phyloP scores from a whole-genome alignment of 2,329 filamentous ascomycete genomes.

The Diplocarpon rosae region DNA sequence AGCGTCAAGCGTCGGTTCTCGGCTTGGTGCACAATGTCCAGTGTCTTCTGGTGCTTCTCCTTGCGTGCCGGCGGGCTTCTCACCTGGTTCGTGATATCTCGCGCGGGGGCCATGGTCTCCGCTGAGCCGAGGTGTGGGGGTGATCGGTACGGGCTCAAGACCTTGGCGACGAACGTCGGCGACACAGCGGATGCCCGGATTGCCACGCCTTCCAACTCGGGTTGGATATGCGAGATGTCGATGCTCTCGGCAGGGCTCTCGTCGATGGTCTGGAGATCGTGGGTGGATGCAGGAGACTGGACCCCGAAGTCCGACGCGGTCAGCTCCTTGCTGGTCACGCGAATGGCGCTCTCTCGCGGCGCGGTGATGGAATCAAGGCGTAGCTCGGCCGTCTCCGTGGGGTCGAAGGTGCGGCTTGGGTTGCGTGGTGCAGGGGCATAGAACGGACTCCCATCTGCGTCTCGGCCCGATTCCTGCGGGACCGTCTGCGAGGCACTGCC shows the following conservation, averaged over 20 bases:
- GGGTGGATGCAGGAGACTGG: constrained; percentile 9
- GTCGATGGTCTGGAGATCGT: constrained; percentile 14
- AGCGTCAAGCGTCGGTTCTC: constrained; percentile 44
- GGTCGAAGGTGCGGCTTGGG: constrained; percentile 24
- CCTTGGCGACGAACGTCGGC: constrained; percentile 23
- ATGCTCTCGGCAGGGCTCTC: constrained; percentile 31
- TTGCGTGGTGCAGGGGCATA: constrained; percentile 27
- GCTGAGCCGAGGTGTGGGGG: constrained; percentile 22
- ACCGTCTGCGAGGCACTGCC: constrained; percentile 11
- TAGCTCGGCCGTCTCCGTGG: constrained; percentile 15
- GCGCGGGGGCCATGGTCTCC: constrained; percentile 12
- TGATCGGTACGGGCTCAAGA: constrained; percentile 19
- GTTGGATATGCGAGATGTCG: constrained; percentile 46
- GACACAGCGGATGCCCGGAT: constrained; percentile 42
- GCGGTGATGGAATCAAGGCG: constrained; percentile 23
- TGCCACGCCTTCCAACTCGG: constrained; percentile 47
- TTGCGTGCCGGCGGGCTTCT: constrained; percentile 4
- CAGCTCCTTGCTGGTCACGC: constrained; percentile 24
- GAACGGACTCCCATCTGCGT: constrained; percentile 26
- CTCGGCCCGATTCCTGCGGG: constrained; percentile 27
- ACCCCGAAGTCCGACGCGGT: constrained; percentile 25
- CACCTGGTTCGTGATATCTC: constrained; percentile 8
- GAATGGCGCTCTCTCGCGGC: constrained; percentile 20
- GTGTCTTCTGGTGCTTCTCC: constrained; percentile 8
- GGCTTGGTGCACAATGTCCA: constrained; percentile 17